These are phyloP conservation scores for Trichoderma semiorbis DNA, from an alignment of 2,329 filamentous ascomycete genomes.

Conservation along the genomic window DNA sequence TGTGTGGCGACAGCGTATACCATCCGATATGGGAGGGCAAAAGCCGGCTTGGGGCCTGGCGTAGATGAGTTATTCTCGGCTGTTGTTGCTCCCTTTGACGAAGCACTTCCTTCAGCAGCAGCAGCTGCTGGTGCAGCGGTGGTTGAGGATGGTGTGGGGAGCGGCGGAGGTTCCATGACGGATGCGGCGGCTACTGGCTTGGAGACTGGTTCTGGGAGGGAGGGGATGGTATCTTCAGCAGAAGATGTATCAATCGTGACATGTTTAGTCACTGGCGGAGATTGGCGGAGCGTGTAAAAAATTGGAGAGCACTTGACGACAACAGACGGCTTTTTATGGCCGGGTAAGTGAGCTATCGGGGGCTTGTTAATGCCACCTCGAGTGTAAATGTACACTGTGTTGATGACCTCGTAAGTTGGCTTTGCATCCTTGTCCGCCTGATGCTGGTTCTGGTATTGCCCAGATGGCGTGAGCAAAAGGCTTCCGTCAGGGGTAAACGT, in stretches of 20 bases:
- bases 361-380: constrained; percentile 95
- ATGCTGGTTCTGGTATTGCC: constrained; percentile 85
- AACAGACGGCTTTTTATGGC: constrained; percentile 96
- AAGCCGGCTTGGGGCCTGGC: constrained; percentile 65
- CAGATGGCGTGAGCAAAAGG: constrained; percentile 87
- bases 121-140: constrained; percentile 32
- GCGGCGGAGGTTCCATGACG: constrained; percentile 80
- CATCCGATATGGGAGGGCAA: constrained; percentile 86
- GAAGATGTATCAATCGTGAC: constrained; percentile 95
- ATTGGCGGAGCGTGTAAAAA: constrained; percentile 75
- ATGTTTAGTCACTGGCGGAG: constrained; percentile 68
- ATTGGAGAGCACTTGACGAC: constrained; percentile 92
- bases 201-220: constrained; percentile 77
- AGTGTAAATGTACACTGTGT: constrained; percentile 98
- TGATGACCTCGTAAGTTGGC: constrained; percentile 79
- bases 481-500: constrained; percentile 96
- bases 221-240: constrained; percentile 75
- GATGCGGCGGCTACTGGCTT: constrained; percentile 56
- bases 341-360: constrained; percentile 88
- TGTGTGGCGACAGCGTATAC: constrained; percentile 96
- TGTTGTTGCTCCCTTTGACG: constrained; percentile 45
- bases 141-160: constrained; percentile 39
- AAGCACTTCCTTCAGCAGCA: constrained; percentile 43
- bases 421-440: constrained; percentile 64
- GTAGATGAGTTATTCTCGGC: constrained; percentile 46